Conservation (phyloP, 345 rosid genomes). For the Rubroshorea leprosula region DNA sequence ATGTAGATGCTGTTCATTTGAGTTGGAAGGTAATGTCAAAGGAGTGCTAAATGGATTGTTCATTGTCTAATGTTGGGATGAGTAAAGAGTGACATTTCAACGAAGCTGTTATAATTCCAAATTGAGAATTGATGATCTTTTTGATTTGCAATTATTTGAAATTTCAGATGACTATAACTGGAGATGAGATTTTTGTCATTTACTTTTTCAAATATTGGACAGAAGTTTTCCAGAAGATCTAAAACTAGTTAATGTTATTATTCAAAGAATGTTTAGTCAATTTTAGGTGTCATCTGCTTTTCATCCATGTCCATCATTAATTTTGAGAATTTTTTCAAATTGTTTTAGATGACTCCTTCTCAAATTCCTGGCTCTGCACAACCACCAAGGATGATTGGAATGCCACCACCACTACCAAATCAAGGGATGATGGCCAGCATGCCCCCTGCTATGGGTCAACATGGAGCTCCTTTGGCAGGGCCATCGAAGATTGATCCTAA, state of each 20-base stretch:
- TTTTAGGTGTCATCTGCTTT: not conserved
- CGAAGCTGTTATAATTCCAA: not conserved
- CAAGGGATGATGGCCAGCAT: slow-evolving; percentile 83
- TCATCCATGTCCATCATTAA: not conserved
- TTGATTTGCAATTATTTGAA: not conserved
- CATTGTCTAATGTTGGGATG: not conserved
- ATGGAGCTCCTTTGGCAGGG: slow-evolving; percentile 62
- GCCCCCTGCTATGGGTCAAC: slow-evolving; percentile 70
- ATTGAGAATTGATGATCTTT: not conserved
- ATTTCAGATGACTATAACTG: too few species aligned
- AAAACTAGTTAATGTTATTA: too few species aligned
- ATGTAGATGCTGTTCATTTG: not conserved
- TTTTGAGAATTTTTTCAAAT: slow-evolving; percentile 21
- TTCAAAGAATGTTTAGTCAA: not conserved
- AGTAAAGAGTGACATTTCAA: not conserved
- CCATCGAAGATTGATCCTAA: slow-evolving; percentile 86
- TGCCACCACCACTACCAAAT: slow-evolving; percentile 75
- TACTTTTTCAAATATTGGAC: not conserved
- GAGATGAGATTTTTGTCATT: not conserved
- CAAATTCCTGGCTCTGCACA: slow-evolving; percentile 54
- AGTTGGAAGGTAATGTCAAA: not conserved
- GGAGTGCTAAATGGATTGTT: not conserved
- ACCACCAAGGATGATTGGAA: slow-evolving; percentile 71
- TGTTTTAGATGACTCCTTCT: slow-evolving; percentile 51
- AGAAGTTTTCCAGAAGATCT: not conserved